Base-by-base conservation (phyloP, 305 asterid genomes). In the Fraxinus velutina region DNA sequence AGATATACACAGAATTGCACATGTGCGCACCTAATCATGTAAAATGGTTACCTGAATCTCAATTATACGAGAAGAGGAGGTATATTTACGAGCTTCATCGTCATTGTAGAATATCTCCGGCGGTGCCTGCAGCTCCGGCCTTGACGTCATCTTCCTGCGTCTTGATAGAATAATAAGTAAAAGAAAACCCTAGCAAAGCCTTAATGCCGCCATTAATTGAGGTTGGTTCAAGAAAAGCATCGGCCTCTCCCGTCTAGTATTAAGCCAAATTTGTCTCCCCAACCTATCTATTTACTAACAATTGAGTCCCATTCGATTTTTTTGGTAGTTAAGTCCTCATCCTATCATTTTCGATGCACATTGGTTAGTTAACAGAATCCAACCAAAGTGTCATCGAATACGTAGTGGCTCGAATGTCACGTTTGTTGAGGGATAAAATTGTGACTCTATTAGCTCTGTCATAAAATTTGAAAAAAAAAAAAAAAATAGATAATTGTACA, bases 91-190 rank as follows among this genome's bases (percentile, higher is more conserved):
- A 83, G 99, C 99, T 89, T 95, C 99, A 0, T 88, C 96, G 1
- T 92, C 94, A 75, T 95, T 92, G 89, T 95, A 95, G 85, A 93
- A 93, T 80, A 95, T 90, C 90, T 95, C 99, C 57, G 98, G 99
- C 77, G 99, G 99, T 81, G 99, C 98, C 90, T 88, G 93, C 30
- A 93, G 90, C 90, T 95, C 99, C 13, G 99, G 99, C 68, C 98
- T 90, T 39, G 98, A 91, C 78, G 96, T 76, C 95, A 92, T 89
- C 39, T 55, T 79, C 68, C 27, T 68, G 3, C 10, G 10, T 19
- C 47, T 4, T 30, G 37, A 32, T 29, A 29, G 17, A 70, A 47
- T 47, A 47, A 13, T 13, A 47, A 47, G 57, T 44, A 2, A 44
- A 47, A 47, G 17, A 47, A 47, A 47, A 47, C 60, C 60, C 60